Conservation (phyloP, 768 basidiomycete species). For the Kwoniella botswanensis region DNA sequence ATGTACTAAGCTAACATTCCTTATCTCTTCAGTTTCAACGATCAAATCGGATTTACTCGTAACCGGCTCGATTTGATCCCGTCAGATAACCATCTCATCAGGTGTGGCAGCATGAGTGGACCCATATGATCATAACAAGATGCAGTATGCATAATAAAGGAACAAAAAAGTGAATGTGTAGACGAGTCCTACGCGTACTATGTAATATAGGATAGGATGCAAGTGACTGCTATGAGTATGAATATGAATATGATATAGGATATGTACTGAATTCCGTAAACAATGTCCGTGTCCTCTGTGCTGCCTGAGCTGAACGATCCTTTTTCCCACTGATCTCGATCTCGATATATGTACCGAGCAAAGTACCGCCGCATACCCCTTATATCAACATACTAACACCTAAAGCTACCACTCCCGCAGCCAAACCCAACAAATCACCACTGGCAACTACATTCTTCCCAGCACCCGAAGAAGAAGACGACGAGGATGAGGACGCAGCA, state of each 20-base stretch:
- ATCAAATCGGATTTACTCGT: background rate
- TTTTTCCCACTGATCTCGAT: background rate
- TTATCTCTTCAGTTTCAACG: background rate
- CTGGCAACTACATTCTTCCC: slow-evolving; percentile 6
- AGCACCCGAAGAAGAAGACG: slow-evolving; percentile 6
- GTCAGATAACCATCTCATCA: background rate
- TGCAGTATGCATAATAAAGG: background rate
- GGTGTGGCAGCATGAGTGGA: background rate
- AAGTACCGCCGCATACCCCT: background rate
- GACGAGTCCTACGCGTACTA: background rate
- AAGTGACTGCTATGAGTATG: background rate
- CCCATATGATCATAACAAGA: background rate
- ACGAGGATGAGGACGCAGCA: background rate
- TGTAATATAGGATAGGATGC: background rate
- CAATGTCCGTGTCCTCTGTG: background rate
- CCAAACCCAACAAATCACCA: slow-evolving; percentile 26
- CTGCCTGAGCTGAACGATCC: background rate
- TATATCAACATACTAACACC: slow-evolving; percentile 33
- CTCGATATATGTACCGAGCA: no score
- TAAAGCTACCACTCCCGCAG: slow-evolving; percentile 25
- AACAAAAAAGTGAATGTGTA: background rate
- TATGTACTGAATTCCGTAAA: background rate
- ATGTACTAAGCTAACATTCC: background rate
- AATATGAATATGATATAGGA: background rate
- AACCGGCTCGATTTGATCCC: background rate